Conservation (phyloP, 176 grass and related monocot species). For the Musa beccarii region DNA sequence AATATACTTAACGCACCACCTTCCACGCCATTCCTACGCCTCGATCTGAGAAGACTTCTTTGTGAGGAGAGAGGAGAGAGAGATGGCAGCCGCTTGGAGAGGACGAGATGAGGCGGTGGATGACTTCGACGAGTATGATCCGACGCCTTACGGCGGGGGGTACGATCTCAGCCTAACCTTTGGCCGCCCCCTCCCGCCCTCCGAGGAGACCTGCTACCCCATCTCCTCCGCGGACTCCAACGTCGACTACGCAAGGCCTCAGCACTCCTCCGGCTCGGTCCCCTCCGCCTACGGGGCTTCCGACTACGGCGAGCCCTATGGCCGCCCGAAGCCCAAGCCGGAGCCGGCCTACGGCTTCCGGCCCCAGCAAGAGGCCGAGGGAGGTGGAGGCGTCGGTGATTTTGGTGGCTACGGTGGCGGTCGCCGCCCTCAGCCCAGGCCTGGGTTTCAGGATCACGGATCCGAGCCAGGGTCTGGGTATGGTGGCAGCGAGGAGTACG, state of each 20-base stretch:
- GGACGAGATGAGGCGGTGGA: slow-evolving; percentile 21
- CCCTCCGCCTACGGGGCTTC: slow-evolving; percentile 28
- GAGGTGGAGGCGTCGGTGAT: background rate
- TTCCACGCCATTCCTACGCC: no score
- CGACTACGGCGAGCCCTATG: background rate
- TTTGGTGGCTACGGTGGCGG: slow-evolving; percentile 17
- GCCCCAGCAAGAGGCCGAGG: slow-evolving; percentile 42
- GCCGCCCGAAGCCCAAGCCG: slow-evolving; percentile 32
- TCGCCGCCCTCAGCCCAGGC: slow-evolving; percentile 5
- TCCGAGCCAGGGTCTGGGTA: background rate
- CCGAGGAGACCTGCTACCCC: slow-evolving; percentile 75
- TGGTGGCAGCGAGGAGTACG: background rate
- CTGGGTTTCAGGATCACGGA: slow-evolving; percentile 18
- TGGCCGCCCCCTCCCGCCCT: slow-evolving; percentile 59
- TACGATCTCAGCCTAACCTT: slow-evolving; percentile 68
- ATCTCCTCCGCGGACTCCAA: slow-evolving; percentile 30
- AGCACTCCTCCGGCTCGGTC: slow-evolving; percentile 22
- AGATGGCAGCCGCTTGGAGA: background rate
- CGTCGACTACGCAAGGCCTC: slow-evolving; percentile 35
- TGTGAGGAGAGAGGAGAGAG: no score
- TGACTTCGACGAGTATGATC: slow-evolving; percentile 79
- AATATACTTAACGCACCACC: no score
- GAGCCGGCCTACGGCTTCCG: slow-evolving; percentile 49
- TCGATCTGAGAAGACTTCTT: no score
- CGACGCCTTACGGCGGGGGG: slow-evolving; percentile 77